These are phyloP conservation scores for Ophiostoma quercus DNA, from an alignment of 2,329 filamentous ascomycete species.

Conservation along the genomic window DNA sequence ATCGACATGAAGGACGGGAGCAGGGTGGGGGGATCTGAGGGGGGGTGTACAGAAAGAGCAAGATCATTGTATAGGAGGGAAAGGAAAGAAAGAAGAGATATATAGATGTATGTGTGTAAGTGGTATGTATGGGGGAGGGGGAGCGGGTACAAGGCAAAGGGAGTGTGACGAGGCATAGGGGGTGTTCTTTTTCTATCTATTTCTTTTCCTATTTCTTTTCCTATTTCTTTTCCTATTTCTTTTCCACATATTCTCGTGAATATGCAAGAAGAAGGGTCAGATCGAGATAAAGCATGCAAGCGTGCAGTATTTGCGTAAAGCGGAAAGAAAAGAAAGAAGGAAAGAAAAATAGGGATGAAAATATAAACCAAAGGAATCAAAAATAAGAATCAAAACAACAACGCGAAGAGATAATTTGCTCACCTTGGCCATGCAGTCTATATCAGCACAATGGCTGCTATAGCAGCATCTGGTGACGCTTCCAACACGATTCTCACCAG, in stretches of 20 bases:
- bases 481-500: background rate
- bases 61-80: background rate
- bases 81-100: background rate
- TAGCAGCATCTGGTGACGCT: background rate
- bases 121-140: background rate
- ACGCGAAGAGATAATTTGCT: background rate
- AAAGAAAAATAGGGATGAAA: background rate
- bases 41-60: conserved; percentile 14
- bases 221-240: background rate
- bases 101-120: background rate
- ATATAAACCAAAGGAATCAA: background rate
- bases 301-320: background rate
- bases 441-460: background rate
- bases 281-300: background rate
- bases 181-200: background rate
- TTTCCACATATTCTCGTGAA: background rate
- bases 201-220: too few relatives aligned
- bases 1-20: conserved; percentile 4
- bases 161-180: background rate
- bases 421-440: background rate
- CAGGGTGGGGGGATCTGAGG: conserved; percentile 4
- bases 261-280: background rate
- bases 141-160: conserved; percentile 16
- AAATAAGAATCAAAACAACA: background rate
- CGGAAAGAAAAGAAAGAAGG: background rate